These are phyloP conservation scores for Calonectria montana DNA, from an alignment of 2,329 filamentous ascomycete species.

Conservation along the genomic window DNA sequence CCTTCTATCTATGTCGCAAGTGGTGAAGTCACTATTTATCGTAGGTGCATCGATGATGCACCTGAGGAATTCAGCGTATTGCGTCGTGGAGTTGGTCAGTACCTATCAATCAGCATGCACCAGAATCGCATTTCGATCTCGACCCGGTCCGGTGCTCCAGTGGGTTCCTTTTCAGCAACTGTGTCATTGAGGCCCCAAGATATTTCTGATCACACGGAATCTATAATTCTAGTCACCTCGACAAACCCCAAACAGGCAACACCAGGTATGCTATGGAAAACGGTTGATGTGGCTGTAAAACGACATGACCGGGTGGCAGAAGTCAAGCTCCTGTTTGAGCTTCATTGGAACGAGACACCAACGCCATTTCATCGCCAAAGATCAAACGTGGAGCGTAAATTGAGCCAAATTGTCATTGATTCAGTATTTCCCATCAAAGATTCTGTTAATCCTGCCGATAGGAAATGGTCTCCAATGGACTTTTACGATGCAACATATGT, in stretches of 20 bases:
- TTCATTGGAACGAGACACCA: constrained; percentile 57
- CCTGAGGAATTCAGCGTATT: constrained; percentile 14
- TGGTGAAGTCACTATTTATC: constrained; percentile 41
- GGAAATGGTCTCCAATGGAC: constrained; percentile 58
- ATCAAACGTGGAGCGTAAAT: constrained; percentile 4
- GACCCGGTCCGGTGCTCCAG: constrained; percentile 24
- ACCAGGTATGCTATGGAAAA: constrained; percentile 51
- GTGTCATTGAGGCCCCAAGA: constrained; percentile 42
- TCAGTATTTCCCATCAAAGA: constrained; percentile 45
- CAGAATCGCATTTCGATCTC: constrained; percentile 31
- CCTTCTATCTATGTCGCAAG: constrained; percentile 42
- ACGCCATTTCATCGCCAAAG: constrained; percentile 39
- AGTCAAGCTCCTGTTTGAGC: constrained; percentile 47
- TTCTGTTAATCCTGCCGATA: neutral
- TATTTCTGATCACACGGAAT: constrained; percentile 23
- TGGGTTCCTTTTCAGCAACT: constrained; percentile 11
- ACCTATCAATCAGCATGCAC: constrained; percentile 31
- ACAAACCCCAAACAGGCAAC: constrained; percentile 27
- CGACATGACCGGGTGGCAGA: constrained; percentile 38
- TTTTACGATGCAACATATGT: constrained; percentile 79
- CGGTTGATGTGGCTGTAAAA: constrained; percentile 46
- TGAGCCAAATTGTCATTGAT: constrained; percentile 51
- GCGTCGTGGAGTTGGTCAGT: constrained; percentile 34
- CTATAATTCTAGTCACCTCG: constrained; percentile 33
- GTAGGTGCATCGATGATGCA: constrained; percentile 33